Conservation (phyloP, 2,329 filamentous ascomycete genomes). For the Alternaria conjuncta region DNA sequence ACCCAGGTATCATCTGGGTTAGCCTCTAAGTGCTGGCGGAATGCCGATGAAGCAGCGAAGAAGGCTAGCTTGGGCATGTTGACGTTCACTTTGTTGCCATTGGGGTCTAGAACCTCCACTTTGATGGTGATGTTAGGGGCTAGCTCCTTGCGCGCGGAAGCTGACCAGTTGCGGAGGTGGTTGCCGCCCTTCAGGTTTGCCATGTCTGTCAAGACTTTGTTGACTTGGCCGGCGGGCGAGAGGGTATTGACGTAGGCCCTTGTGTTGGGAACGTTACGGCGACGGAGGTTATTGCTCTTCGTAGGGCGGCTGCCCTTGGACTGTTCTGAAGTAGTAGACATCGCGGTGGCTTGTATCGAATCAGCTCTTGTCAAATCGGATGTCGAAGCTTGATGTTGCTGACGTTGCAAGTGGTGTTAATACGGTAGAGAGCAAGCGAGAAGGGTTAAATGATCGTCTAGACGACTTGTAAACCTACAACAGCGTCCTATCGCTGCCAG, state of each 20-base stretch:
- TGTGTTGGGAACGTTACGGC: neutral
- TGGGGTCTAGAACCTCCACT: neutral
- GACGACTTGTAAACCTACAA: neutral
- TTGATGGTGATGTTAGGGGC: neutral
- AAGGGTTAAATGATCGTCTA: neutral
- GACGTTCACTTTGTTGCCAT: neutral
- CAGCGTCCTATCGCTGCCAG: neutral
- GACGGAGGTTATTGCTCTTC: neutral
- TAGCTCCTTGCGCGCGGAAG: conserved; percentile 5
- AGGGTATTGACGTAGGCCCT: neutral
- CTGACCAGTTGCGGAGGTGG: conserved; percentile 12
- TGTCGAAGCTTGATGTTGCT: neutral
- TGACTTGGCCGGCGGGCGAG: conserved; percentile 4
- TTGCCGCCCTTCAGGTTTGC: conserved; percentile 5
- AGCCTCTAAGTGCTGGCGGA: neutral
- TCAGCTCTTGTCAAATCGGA: neutral
- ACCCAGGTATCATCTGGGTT: neutral
- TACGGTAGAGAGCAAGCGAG: neutral
- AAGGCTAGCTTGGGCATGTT: conserved; percentile 9
- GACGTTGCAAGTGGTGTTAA: neutral
- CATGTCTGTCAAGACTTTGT: conserved; percentile 5
- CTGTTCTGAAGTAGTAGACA: neutral
- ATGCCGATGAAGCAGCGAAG: conserved; percentile 6
- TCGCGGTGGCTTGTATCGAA: neutral
- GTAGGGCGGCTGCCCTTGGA: neutral